Base-by-base conservation (phyloP, 345 rosid species). In the Erysimum cheiranthoides region DNA sequence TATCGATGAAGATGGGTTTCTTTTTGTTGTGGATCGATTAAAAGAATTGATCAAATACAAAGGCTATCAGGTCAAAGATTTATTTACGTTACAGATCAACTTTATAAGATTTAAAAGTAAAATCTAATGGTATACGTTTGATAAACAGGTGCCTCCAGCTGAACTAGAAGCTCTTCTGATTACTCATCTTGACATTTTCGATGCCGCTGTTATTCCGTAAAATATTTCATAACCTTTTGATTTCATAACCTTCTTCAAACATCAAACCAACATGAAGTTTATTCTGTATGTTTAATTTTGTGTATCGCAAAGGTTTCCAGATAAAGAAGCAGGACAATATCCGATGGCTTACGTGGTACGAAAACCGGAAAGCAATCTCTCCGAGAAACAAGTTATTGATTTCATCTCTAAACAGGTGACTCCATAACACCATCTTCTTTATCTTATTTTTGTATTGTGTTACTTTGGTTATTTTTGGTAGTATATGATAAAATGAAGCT, bases 161-260 rank as follows among this genome's bases (percentile, higher is more conserved):
- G 97, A 93, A 73, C 83, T 93, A 32, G 97, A 93, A 74, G 90
- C 93, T 38, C 79, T 91, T 70, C 50, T 91, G 36, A 85, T 88
- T 49, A 47, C 84, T 27, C 96, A 91, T 80, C 86, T 88, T 0
- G 84, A 87, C 61, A 80, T 93, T 60, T 50, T 82, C 3, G 98
- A 91, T 74, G 82, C 88, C 3, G 98, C 96, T 0, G 98, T 93
- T 10, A 86, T 91, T 21, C 96, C 96, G 97, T 87, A 77, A 84
- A 86, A 36, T 50, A 16, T 28, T 25, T 18, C 21, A 9, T 16
- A 8, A n/a, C n/a, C n/a, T n/a, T n/a, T n/a, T n/a, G n/a, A n/a
- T n/a, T n/a, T n/a, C n/a, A n/a, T n/a, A n/a, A n/a, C n/a, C n/a
- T n/a, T n/a, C n/a, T n/a, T n/a, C n/a, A n/a, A n/a, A n/a, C 25